phyloP scores from a whole-genome alignment of 768 basidiomycete species.

The Boletus rufocinnamomeus region DNA sequence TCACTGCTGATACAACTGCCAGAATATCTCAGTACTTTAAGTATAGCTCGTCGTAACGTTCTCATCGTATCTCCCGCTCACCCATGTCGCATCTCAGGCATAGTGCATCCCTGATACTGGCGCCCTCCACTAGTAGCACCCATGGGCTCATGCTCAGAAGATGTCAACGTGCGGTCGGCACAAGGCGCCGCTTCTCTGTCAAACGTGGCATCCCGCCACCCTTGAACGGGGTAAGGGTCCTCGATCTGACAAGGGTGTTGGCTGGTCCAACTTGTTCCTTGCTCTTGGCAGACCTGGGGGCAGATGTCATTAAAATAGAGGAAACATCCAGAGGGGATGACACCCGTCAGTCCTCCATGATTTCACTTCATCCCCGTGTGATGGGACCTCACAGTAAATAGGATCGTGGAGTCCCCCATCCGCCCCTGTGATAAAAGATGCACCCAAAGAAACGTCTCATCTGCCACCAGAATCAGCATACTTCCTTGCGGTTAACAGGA shows the following conservation, averaged over 20 bases:
- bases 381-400: slow-evolving; percentile 30
- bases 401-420: slow-evolving; percentile 70
- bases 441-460: slow-evolving; percentile 56
- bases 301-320: slow-evolving; percentile 93
- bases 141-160: neutral
- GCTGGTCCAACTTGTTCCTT: slow-evolving; percentile 93
- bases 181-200: slow-evolving; percentile 17
- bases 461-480: slow-evolving; percentile 92
- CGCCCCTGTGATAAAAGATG: slow-evolving; percentile 49
- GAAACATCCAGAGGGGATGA: slow-evolving; percentile 83
- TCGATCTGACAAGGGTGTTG: slow-evolving; percentile 87
- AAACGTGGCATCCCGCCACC: slow-evolving; percentile 69
- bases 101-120: neutral
- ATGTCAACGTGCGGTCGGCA: slow-evolving; percentile 2
- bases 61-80: neutral
- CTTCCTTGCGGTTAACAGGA: slow-evolving; percentile 85
- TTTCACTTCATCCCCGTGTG: slow-evolving; percentile 13
- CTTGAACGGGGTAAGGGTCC: slow-evolving; percentile 74
- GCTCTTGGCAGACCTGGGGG: slow-evolving; percentile 90
- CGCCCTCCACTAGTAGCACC: neutral
- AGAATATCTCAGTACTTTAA: neutral
- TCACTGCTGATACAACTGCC: slow-evolving; percentile 1
- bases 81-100: slow-evolving; percentile 14
- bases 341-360: slow-evolving; percentile 57
- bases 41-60: neutral